Evolutionary conservation across 176 grass and related monocot species (phyloP).

Genomic region (Poa annua): DNA sequence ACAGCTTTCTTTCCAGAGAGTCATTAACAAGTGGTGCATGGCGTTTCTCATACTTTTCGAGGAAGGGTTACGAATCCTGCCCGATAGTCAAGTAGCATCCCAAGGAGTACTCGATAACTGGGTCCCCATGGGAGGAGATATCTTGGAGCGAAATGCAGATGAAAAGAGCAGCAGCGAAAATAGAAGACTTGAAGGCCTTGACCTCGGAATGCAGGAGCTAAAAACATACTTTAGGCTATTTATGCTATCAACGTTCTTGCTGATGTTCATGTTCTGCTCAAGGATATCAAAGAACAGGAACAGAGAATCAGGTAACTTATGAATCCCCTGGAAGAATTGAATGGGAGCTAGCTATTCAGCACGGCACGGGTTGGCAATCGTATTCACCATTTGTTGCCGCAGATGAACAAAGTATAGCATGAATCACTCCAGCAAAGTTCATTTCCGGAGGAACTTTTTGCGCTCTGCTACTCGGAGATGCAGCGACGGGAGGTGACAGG

Average conservation of each 20-base stretch:
- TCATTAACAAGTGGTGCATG: conserved; percentile 77
- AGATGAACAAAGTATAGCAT: conserved; percentile 44
- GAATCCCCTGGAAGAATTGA: conserved; percentile 18
- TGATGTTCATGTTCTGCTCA: conserved; percentile 98
- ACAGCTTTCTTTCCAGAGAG: conserved; percentile 55
- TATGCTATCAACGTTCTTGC: conserved; percentile 79
- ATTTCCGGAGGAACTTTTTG: background rate
- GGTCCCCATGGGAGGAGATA: conserved; percentile 51
- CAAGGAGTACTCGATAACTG: conserved; percentile 43
- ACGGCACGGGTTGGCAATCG: background rate
- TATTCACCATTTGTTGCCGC: conserved; percentile 23
- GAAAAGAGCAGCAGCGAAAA: conserved; percentile 34
- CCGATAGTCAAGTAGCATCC: conserved; percentile 29
- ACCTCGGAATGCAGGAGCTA: conserved; percentile 92
- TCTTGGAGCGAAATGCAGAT: conserved; percentile 40
- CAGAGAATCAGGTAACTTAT: conserved; percentile 56
- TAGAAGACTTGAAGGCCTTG: conserved; percentile 70
- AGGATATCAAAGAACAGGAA: conserved; percentile 87
- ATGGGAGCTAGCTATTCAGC: background rate
- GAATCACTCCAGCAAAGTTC: background rate
- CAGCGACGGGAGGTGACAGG: background rate
- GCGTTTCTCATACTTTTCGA: conserved; percentile 89
- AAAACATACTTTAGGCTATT: conserved; percentile 92
- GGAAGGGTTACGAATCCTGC: conserved; percentile 56
- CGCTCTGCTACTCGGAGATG: conserved; percentile 11